These are phyloP conservation scores for Russula virescens DNA, from an alignment of 768 basidiomycete species.

Conservation along the genomic window DNA sequence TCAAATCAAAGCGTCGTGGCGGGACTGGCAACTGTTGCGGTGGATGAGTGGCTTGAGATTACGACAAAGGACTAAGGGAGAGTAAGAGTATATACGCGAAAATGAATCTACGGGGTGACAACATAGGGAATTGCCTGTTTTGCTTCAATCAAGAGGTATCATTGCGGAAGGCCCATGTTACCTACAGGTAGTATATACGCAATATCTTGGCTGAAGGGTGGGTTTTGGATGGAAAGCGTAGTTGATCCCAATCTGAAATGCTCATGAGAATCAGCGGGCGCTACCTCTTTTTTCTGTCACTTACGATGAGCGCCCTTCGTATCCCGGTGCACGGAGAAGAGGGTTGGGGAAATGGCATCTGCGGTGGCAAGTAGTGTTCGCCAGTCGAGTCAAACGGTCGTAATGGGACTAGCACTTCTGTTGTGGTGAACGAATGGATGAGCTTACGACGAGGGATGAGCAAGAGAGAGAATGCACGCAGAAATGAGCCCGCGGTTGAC, in stretches of 20 bases:
- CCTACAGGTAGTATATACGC: too few species aligned
- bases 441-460: background rate
- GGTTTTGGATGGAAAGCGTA: background rate
- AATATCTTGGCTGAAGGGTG: too few species aligned
- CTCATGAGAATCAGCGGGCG: background rate
- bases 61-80: background rate
- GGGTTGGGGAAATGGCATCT: background rate
- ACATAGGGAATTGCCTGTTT: background rate
- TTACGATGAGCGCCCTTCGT: background rate
- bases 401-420: background rate
- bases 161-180: too few species aligned
- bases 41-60: background rate
- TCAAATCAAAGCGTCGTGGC: background rate
- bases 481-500: background rate
- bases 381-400: background rate
- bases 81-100: background rate
- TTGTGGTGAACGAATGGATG: background rate
- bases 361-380: background rate
- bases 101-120: background rate
- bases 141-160: background rate
- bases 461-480: background rate
- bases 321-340: background rate
- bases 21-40: background rate
- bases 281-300: background rate
- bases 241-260: constrained; percentile 4